A percentile compares a stretch with the other conserved stretches of the same genome.
phyloP scores from a whole-genome alignment of 169 alveolate species.

The Plasmodium vinckei region DNA sequence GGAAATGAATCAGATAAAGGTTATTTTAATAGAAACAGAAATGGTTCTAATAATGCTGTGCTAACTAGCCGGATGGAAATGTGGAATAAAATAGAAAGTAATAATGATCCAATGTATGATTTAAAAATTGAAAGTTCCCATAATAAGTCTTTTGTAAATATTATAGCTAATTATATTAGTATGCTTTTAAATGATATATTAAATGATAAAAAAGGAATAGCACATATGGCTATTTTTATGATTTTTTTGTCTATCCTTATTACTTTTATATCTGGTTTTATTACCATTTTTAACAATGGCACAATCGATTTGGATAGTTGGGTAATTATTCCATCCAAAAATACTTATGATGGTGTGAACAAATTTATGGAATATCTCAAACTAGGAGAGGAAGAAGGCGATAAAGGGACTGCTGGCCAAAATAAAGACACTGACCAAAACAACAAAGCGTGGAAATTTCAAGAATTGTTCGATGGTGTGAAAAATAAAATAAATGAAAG shows the following conservation, averaged over 20 bases:
- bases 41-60: background rate
- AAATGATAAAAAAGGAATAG: conserved; percentile 72
- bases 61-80: conserved; percentile 64
- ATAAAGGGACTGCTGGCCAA: background rate
- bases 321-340: conserved; percentile 19
- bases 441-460: background rate
- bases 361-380: conserved; percentile 35
- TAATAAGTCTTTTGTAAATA: conserved; percentile 24
- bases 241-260: conserved; percentile 44
- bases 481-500: conserved; percentile 31
- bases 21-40: background rate
- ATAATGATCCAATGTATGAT: conserved; percentile 62
- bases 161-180: conserved; percentile 6
- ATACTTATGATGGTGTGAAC: conserved; percentile 49
- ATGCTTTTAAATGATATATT: conserved; percentile 31
- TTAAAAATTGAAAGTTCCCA: conserved; percentile 62
- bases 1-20: background rate
- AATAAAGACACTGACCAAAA: too few relatives aligned
- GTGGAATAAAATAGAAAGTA: conserved; percentile 71
- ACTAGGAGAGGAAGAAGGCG: conserved; percentile 21
- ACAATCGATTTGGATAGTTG: conserved; percentile 12
- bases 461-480: background rate
- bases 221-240: conserved; percentile 56
- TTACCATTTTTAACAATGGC: conserved; percentile 20
- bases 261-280: conserved; percentile 63